Evolutionary conservation across 1,139 yeast genomes (phyloP).

Genomic region (Wickerhamomyces sp.): DNA sequence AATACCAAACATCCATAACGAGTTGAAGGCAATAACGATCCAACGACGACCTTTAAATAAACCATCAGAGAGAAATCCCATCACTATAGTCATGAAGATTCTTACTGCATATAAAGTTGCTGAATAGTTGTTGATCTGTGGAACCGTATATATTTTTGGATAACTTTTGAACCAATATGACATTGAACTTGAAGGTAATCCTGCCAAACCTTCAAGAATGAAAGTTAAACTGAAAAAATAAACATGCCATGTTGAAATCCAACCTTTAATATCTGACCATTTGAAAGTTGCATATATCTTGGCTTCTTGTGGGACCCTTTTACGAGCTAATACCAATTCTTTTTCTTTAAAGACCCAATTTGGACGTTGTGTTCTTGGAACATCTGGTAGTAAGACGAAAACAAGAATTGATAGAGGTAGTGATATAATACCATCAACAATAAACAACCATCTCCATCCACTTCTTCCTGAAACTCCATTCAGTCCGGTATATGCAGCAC

Average conservation of each 20-base stretch:
- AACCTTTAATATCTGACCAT: constrained; percentile 9
- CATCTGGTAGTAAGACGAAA: constrained; percentile 59
- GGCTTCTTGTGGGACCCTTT: constrained; percentile 31
- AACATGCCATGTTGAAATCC: constrained; percentile 24
- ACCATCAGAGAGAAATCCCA: constrained; percentile 25
- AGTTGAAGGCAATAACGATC: constrained; percentile 12
- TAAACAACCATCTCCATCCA: constrained; percentile 80
- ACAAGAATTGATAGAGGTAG: constrained; percentile 47
- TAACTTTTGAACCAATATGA: constrained; percentile 28
- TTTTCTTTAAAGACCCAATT: constrained; percentile 28
- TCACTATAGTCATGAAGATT: constrained; percentile 20
- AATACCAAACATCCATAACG: constrained; percentile 7
- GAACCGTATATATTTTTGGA: constrained; percentile 17
- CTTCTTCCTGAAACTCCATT: constrained; percentile 49
- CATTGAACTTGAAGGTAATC: constrained; percentile 18
- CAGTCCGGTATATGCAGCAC: constrained; percentile 46
- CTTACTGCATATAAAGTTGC: constrained; percentile 29
- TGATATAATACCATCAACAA: constrained; percentile 64
- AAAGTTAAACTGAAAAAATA: constrained; percentile 22
- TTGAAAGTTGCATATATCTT: constrained; percentile 8
- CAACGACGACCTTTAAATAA: constrained; percentile 22
- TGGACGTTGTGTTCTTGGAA: constrained; percentile 9
- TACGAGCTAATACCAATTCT: constrained; percentile 44
- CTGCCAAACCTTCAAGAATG: constrained; percentile 17
- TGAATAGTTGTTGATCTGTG: constrained; percentile 29